Base-by-base conservation (phyloP, 2,329 filamentous ascomycete species). In the Calonectria henricotiae region DNA sequence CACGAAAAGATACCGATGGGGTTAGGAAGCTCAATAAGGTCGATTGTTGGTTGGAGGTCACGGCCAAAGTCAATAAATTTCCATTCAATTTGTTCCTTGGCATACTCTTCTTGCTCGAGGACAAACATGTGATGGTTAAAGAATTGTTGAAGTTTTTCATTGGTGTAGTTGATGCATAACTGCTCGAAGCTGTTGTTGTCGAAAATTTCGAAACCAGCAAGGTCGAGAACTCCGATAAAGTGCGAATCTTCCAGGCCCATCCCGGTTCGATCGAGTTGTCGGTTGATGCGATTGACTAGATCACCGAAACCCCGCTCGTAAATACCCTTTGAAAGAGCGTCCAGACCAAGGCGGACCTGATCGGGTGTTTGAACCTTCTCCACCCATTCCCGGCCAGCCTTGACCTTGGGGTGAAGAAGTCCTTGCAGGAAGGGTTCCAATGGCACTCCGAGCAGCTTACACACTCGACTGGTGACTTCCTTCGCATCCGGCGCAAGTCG, bases 101-200 rank as follows among this genome's bases (percentile, higher is more conserved):
- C 95, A 81, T 99, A 99, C 81, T 99, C 96, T 82, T 99, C 96
- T 79, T 99, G 96, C 81, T 99, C 96, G 8, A 99, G 87, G 11
- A 99, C 96, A 79, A 99, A 99, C 96, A 99, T 99, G 85, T 99
- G 97, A 80, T 99, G 96, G 79, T 99, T 99, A 89, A 99, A 99
- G 82, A 99, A 99, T 76, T 99, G 96, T 79, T 99, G 96, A 7
- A 99, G 90, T 82, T 98, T 99, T 82, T 99, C 96, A 83, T 99
- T 99, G 71, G 97, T 98, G 83, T 99, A 99, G 83, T 99, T 99
- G 88, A 99, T 99, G 86, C 96, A 99, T 6, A 99, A 89, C 82
- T 99, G 96, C 82, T 99, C 96, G 79, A 99, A 99, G 85, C 96
- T 98, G 85, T 99, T 99, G 78, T 94, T 90, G 76, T 99, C 95